Conservation (phyloP, 352 stramenopile genomes). For the Thraustotheca clavata region DNA sequence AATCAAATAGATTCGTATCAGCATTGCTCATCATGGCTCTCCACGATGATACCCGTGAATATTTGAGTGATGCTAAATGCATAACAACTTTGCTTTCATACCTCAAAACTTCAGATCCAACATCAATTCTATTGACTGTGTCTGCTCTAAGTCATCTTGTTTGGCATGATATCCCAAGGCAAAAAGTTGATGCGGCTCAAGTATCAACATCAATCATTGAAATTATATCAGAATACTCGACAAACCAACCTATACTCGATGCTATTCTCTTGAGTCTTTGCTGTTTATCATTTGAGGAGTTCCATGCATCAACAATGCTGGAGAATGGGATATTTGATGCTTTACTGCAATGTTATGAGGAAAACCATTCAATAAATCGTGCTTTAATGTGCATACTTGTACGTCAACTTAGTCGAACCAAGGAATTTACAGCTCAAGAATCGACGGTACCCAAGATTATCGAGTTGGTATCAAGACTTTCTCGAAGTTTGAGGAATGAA, state of each 20-base stretch:
- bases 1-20: slow-evolving; percentile 29
- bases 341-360: slow-evolving; percentile 29
- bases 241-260: slow-evolving; percentile 16
- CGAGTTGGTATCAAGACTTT: slow-evolving; percentile 40
- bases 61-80: slow-evolving; percentile 30
- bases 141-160: slow-evolving; percentile 43
- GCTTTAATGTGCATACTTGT: slow-evolving; percentile 48
- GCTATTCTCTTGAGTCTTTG: slow-evolving; percentile 42
- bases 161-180: slow-evolving; percentile 51
- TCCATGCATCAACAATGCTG: slow-evolving; percentile 45
- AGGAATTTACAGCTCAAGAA: slow-evolving; percentile 22
- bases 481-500: slow-evolving; percentile 22
- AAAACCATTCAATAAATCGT: neutral
- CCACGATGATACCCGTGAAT: slow-evolving; percentile 35
- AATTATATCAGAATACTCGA: slow-evolving; percentile 14
- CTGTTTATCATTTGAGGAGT: slow-evolving; percentile 34
- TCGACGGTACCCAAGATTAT: slow-evolving; percentile 19
- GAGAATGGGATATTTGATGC: slow-evolving; percentile 31
- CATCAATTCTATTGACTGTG: slow-evolving; percentile 34
- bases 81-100: slow-evolving; percentile 34
- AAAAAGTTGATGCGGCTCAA: slow-evolving; percentile 26
- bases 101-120: slow-evolving; percentile 14
- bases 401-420: slow-evolving; percentile 43
- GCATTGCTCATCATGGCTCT: slow-evolving; percentile 51
- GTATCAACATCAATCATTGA: slow-evolving; percentile 31